These are phyloP conservation scores for Aquilaria yunnanensis DNA, from an alignment of 345 rosid species.

Conservation along the genomic window DNA sequence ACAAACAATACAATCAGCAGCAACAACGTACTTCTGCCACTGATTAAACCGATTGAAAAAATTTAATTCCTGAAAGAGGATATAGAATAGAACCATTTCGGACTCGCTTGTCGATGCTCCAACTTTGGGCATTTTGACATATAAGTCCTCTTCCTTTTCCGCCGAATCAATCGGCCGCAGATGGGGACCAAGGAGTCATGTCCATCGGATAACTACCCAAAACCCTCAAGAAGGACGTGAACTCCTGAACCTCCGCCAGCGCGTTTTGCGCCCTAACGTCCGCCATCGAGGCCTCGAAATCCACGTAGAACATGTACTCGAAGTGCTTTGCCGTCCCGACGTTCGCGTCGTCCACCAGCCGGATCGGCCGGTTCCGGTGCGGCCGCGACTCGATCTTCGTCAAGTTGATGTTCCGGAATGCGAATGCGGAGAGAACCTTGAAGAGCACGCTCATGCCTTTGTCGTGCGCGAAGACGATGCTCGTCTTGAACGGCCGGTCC, in stretches of 20 bases:
- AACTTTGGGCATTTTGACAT: too few relatives aligned
- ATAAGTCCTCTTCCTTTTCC: neutral
- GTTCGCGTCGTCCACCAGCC: conserved; percentile 69
- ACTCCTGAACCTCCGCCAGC: conserved; percentile 96
- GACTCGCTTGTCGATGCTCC: too few relatives aligned
- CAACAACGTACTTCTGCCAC: too few relatives aligned
- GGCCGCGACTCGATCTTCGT: conserved; percentile 97
- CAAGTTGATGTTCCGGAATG: conserved; percentile 79
- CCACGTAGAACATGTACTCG: conserved; percentile 88
- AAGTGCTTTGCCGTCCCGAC: conserved; percentile 83
- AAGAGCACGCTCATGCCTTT: conserved; percentile 88
- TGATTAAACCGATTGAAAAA: too few relatives aligned
- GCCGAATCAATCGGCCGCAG: conserved; percentile 25
- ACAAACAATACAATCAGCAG: too few relatives aligned
- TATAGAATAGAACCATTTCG: too few relatives aligned
- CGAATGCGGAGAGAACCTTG: conserved; percentile 90
- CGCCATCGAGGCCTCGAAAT: conserved; percentile 97
- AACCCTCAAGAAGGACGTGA: conserved; percentile 94
- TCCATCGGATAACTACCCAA: conserved; percentile 98
- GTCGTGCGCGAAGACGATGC: conserved; percentile 96
- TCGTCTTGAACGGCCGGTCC: conserved; percentile 93
- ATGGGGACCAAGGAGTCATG: conserved; percentile 93
- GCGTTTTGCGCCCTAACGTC: conserved; percentile 93
- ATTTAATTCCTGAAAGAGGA: too few relatives aligned
- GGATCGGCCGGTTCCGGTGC: conserved; percentile 69